Evolutionary conservation across 345 rosid species (phyloP).

Genomic region (Angophora floribunda): DNA sequence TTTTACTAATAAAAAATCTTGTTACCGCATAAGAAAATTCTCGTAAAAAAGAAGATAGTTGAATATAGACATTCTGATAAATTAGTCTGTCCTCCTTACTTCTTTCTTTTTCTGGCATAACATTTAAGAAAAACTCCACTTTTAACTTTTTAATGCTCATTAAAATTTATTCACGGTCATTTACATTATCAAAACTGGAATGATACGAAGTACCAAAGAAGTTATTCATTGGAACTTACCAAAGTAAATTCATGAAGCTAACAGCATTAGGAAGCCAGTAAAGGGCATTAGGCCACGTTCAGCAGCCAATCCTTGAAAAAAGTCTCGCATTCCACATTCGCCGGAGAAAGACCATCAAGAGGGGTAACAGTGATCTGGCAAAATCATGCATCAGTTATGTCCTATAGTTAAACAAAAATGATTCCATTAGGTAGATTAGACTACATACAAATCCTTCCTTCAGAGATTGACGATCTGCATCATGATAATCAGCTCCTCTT

Average conservation of each 20-base stretch:
- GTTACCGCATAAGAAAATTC: not conserved
- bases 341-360: slow-evolving; percentile 62
- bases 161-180: not conserved
- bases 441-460: slow-evolving; percentile 67
- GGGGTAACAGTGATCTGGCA: slow-evolving; percentile 82
- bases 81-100: not conserved
- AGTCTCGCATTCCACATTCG: slow-evolving; percentile 31
- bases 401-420: not conserved
- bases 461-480: slow-evolving; percentile 51
- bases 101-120: not conserved
- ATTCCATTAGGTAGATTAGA: not conserved
- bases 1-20: too few relatives aligned
- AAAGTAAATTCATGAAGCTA: not conserved
- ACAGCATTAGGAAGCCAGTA: slow-evolving; percentile 31
- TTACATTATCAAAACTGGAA: not conserved
- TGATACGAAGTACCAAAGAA: not conserved
- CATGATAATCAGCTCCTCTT: slow-evolving; percentile 17
- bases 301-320: slow-evolving; percentile 69
- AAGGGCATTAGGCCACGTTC: slow-evolving; percentile 10
- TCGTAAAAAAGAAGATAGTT: not conserved
- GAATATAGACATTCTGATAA: not conserved
- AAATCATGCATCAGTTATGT: not conserved
- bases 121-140: not conserved
- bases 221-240: not conserved
- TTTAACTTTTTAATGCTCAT: not conserved